Base-by-base conservation (phyloP, 179 eudicot species). In the Nepenthes alata region DNA sequence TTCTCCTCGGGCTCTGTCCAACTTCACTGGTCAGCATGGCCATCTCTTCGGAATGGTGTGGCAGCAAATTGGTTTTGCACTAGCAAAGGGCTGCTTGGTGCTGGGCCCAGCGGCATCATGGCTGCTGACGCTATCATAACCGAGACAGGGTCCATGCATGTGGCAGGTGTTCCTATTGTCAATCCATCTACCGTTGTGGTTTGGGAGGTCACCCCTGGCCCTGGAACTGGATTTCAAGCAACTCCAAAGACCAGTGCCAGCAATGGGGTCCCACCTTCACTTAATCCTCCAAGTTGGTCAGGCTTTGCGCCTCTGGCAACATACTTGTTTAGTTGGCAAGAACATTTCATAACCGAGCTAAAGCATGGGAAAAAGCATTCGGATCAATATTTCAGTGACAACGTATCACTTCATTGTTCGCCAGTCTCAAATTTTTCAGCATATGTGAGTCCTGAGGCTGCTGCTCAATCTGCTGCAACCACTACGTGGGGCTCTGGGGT, bases 401-500 rank as follows among this genome's bases (percentile, higher is more conserved):
- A 80, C 69, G 79, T 89, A 48, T 72, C 88, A 12, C 84, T 91
- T 68, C 85, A 89, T 80, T 91, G 96, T 75, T 91, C 96, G 16
- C 98, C 98, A 16, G 96, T 91, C 47, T 91, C 98, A 37, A 91
- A 91, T 74, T 91, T 91, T 72, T 91, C 98, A 63, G 98, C 98
- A 25, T 91, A 91, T 69, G 98, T 91, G 59, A 91, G 85, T 69
- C 98, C 98, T 3, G 98, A 91, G 71, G 89, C 96, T 38, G 96
- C 98, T 55, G 88, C 96, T 62, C 95, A 89, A 64, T 86, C 91
- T 67, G 81, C 91, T 66, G 91, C 96, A 45, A 89, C 95, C 62
- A 91, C 98, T 63, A 91, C 98, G n/a, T 91, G 98, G 98, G 98
- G 98, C 60, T 91, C 98, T 72, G 98, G 98, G 63, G 98, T 91